A percentile compares a stretch with the other conserved stretches of the same genome.
These are phyloP conservation scores for Aspergillus neoniger DNA, from an alignment of 2,329 filamentous ascomycete genomes.

Conservation along the genomic window DNA sequence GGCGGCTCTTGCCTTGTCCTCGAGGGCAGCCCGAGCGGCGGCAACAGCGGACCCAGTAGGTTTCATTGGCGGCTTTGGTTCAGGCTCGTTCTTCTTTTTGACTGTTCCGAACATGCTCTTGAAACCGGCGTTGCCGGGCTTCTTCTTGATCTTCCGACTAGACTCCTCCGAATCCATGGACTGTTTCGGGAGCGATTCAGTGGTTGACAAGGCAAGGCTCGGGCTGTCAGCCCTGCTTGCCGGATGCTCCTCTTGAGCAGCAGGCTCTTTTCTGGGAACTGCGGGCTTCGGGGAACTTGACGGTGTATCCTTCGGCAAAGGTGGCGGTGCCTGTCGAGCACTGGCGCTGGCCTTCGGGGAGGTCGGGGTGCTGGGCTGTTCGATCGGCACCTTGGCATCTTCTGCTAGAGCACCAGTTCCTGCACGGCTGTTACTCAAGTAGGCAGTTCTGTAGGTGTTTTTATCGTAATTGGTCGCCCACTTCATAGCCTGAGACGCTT, in stretches of 20 bases:
- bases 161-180: slow-evolving; percentile 36
- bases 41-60: slow-evolving; percentile 42
- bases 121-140: slow-evolving; percentile 43
- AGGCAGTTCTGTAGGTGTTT: slow-evolving; percentile 79
- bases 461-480: slow-evolving; percentile 97
- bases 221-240: slow-evolving; percentile 17
- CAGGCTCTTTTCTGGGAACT: slow-evolving; percentile 26
- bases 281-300: slow-evolving; percentile 30
- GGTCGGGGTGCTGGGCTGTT: slow-evolving; percentile 31
- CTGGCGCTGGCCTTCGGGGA: slow-evolving; percentile 28
- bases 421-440: slow-evolving; percentile 71
- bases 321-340: slow-evolving; percentile 33
- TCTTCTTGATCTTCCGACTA: slow-evolving; percentile 49
- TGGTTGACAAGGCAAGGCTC: slow-evolving; percentile 24
- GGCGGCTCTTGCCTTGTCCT: slow-evolving; percentile 39
- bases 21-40: slow-evolving; percentile 46
- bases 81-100: slow-evolving; percentile 40
- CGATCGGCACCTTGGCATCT: slow-evolving; percentile 40
- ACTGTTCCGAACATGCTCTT: slow-evolving; percentile 48
- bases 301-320: slow-evolving; percentile 35
- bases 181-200: slow-evolving; percentile 37
- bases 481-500: slow-evolving; percentile 91
- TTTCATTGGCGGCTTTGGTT: slow-evolving; percentile 34
- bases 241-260: slow-evolving; percentile 15
- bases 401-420: slow-evolving; percentile 65